Percentiles rank a stretch among this genome's conserved stretches.
These are phyloP conservation scores for Albophoma yamanashiensis DNA, from an alignment of 2,329 filamentous ascomycete genomes.

Conservation along the genomic window DNA sequence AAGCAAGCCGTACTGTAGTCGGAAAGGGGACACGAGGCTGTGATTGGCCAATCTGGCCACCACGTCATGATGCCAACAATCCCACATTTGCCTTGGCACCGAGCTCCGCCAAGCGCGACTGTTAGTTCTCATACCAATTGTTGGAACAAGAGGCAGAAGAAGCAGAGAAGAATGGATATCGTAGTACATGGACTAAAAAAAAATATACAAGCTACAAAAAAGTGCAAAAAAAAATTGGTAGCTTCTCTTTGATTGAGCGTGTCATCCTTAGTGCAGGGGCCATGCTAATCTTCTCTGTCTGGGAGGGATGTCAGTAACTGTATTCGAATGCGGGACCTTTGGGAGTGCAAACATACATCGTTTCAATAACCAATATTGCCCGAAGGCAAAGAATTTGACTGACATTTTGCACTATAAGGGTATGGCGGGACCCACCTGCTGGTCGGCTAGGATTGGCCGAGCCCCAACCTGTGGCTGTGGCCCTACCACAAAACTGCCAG, in stretches of 20 bases:
- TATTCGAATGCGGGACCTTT: neutral
- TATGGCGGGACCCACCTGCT: neutral
- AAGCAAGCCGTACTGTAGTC: neutral
- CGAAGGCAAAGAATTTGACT: neutral
- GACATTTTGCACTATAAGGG: neutral
- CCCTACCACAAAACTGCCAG: neutral
- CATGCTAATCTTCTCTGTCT: slow-evolving; percentile 72
- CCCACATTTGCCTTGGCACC: no score
- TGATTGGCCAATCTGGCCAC: neutral
- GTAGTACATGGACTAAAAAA: neutral
- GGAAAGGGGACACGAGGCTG: neutral
- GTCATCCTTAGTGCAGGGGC: slow-evolving; percentile 89
- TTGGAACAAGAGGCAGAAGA: neutral
- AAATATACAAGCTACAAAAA: neutral
- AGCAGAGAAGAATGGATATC: no score
- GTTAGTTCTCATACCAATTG: no score
- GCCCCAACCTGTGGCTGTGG: neutral
- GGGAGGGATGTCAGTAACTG: neutral
- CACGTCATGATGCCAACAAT: neutral
- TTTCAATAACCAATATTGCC: neutral
- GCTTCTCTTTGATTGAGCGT: slow-evolving; percentile 74
- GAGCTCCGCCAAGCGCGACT: neutral
- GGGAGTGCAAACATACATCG: neutral
- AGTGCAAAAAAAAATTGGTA: slow-evolving; percentile 19
- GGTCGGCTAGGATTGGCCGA: neutral